phyloP scores from a whole-genome alignment of 148 eudicot genomes.

The Heliosperma pusillum region DNA sequence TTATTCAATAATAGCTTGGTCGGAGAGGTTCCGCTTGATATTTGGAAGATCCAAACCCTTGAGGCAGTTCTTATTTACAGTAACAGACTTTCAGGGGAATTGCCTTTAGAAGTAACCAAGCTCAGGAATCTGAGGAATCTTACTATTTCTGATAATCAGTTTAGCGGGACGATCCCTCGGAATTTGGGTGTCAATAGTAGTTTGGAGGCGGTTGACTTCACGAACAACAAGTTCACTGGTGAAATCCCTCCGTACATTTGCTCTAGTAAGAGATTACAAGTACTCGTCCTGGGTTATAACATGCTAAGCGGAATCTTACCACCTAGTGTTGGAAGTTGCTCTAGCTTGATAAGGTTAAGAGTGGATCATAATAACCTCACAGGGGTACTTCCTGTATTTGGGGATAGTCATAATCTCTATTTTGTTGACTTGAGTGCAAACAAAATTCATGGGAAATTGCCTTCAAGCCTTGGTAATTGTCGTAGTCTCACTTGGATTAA shows the following conservation, averaged over 20 bases:
- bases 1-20: conserved; percentile 46
- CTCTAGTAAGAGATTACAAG: conserved; percentile 39
- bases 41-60: conserved; percentile 67
- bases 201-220: conserved; percentile 52
- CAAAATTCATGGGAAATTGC: conserved; percentile 45
- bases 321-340: conserved; percentile 58
- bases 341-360: conserved; percentile 54
- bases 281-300: conserved; percentile 49
- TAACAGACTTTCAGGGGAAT: conserved; percentile 54
- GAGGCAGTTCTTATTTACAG: conserved; percentile 42
- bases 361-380: conserved; percentile 55
- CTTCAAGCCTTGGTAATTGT: conserved; percentile 52
- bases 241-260: conserved; percentile 70
- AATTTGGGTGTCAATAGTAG: conserved; percentile 54
- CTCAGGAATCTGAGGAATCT: conserved; percentile 49
- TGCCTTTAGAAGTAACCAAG: conserved; percentile 56
- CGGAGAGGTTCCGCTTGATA: conserved; percentile 56
- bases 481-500: conserved; percentile 39
- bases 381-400: conserved; percentile 60
- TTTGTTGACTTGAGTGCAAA: conserved; percentile 62
- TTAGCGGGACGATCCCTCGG: conserved; percentile 65
- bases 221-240: conserved; percentile 58
- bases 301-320: conserved; percentile 59
- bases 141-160: conserved; percentile 50
- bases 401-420: conserved; percentile 27